These are phyloP conservation scores for Sclerotinia spermophila DNA, from an alignment of 2,329 filamentous ascomycete species.

Conservation along the genomic window DNA sequence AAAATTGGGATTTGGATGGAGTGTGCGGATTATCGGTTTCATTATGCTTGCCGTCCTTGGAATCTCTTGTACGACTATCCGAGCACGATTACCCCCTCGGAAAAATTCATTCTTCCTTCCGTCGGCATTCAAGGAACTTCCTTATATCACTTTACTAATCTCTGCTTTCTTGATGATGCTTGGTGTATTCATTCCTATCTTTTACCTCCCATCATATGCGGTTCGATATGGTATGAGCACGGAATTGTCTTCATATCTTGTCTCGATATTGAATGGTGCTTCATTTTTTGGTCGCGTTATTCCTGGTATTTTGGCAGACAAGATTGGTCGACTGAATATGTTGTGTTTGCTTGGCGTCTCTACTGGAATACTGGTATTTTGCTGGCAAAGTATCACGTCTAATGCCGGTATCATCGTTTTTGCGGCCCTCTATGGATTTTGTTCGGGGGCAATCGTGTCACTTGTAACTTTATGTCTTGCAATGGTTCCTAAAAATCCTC, in stretches of 20 bases:
- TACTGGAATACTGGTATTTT: constrained; percentile 18
- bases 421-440: constrained; percentile 20
- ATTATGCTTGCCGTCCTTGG: constrained; percentile 41
- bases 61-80: background rate
- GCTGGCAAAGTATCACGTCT: constrained; percentile 16
- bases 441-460: constrained; percentile 36
- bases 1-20: constrained; percentile 34
- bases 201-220: constrained; percentile 44
- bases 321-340: constrained; percentile 37
- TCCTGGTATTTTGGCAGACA: constrained; percentile 15
- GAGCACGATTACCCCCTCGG: constrained; percentile 9
- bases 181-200: constrained; percentile 51
- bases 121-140: constrained; percentile 13
- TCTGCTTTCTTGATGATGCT: constrained; percentile 39
- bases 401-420: constrained; percentile 16
- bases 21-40: constrained; percentile 31
- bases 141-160: constrained; percentile 1
- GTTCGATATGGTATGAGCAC: constrained; percentile 44
- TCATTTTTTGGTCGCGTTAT: constrained; percentile 19
- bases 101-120: constrained; percentile 16
- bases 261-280: constrained; percentile 45
- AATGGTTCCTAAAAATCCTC: constrained; percentile 54
- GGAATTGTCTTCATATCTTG: constrained; percentile 47
- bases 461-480: constrained; percentile 26
- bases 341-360: background rate